These are phyloP conservation scores for Dalbergia cultrata DNA, from an alignment of 306 rosid genomes.

Conservation along the genomic window DNA sequence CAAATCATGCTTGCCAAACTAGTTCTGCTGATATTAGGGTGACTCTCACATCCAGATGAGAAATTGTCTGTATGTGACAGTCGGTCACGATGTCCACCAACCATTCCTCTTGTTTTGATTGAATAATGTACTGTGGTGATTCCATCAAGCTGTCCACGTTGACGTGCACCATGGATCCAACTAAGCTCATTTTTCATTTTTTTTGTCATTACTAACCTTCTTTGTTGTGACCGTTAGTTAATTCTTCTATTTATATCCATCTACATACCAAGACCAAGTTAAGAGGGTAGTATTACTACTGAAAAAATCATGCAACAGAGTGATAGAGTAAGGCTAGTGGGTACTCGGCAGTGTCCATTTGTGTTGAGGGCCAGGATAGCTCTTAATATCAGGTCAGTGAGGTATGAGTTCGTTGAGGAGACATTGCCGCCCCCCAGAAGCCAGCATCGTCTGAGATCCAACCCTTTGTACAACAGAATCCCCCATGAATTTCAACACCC, in stretches of 20 bases:
- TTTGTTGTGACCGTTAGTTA: too few species aligned
- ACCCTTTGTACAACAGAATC: constrained; percentile 65
- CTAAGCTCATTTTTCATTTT: too few species aligned
- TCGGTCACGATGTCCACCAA: background rate
- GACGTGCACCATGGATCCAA: background rate
- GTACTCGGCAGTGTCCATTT: constrained; percentile 57
- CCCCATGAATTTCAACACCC: too few species aligned
- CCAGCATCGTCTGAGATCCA: constrained; percentile 62
- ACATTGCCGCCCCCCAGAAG: constrained; percentile 44
- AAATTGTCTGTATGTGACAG: background rate
- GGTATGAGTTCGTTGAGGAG: constrained; percentile 53
- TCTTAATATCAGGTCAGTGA: constrained; percentile 49
- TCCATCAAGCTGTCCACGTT: background rate
- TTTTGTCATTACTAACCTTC: background rate
- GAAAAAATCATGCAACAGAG: constrained; percentile 34
- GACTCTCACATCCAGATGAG: too few species aligned
- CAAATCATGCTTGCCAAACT: too few species aligned
- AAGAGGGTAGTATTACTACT: background rate
- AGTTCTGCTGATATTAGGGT: background rate
- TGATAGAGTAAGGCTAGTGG: constrained; percentile 51
- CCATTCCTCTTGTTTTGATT: background rate
- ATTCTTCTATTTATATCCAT: background rate
- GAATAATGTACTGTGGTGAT: background rate
- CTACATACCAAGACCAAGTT: background rate
- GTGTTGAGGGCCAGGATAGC: constrained; percentile 53